A percentile compares a stretch with the other conserved stretches of the same genome.
Evolutionary conservation across 805 yeast species (phyloP).

Genomic region (Kuraishia hungarica): DNA sequence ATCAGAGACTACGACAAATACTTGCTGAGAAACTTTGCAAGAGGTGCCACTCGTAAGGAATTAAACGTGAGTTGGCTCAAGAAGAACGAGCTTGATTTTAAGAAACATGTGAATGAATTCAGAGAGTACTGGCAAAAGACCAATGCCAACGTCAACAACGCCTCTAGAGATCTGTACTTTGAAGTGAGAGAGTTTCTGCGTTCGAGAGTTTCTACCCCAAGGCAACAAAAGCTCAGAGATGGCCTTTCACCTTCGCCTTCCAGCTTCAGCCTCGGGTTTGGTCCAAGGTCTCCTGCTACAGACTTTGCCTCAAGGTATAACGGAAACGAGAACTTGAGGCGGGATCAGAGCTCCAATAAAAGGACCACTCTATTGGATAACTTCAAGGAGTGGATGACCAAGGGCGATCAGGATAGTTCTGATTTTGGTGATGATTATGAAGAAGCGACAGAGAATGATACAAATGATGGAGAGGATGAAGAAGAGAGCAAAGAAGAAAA

Average conservation of each 20-base stretch:
- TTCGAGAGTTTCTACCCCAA: slow-evolving; percentile 7
- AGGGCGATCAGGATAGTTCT: not conserved
- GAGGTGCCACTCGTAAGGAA: slow-evolving; percentile 96
- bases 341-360: slow-evolving; percentile 12
- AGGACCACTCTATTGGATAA: slow-evolving; percentile 18
- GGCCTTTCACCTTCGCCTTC: not conserved
- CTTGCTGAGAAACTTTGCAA: slow-evolving; percentile 91
- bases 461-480: slow-evolving; percentile 3
- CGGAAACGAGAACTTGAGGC: slow-evolving; percentile 37
- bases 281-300: slow-evolving; percentile 46
- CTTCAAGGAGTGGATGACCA: slow-evolving; percentile 17
- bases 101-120: slow-evolving; percentile 83
- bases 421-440: not conserved
- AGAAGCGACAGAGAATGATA: not conserved
- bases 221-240: not conserved
- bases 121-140: slow-evolving; percentile 78
- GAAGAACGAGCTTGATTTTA: slow-evolving; percentile 91
- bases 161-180: slow-evolving; percentile 74
- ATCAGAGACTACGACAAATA: slow-evolving; percentile 95
- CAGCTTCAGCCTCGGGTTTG: not conserved
- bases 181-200: slow-evolving; percentile 73
- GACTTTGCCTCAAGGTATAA: slow-evolving; percentile 59
- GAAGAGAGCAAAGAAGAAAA: slow-evolving; percentile 5
- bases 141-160: slow-evolving; percentile 56
- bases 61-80: slow-evolving; percentile 95